Conservation (phyloP, 2,329 filamentous ascomycete genomes). For the Ceratocystis variospora region DNA sequence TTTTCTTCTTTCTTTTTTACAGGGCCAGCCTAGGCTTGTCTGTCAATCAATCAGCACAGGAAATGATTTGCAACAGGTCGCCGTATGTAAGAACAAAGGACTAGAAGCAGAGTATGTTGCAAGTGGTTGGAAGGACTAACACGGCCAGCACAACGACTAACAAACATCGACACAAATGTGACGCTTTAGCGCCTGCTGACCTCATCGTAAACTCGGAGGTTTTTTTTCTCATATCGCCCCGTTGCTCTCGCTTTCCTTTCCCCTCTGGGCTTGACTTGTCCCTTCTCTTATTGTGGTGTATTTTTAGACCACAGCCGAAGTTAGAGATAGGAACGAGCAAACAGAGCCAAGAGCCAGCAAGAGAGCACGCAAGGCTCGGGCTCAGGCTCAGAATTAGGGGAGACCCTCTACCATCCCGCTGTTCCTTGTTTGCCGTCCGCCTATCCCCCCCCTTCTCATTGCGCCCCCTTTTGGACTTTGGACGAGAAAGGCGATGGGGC, state of each 20-base stretch:
- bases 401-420: neutral
- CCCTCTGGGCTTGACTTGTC: neutral
- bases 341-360: neutral
- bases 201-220: neutral
- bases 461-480: neutral
- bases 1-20: neutral
- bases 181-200: neutral
- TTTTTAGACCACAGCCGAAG: neutral
- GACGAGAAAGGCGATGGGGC: neutral
- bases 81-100: neutral
- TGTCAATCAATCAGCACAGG: neutral
- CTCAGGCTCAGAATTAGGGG: neutral
- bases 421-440: neutral
- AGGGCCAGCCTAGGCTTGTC: neutral
- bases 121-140: neutral
- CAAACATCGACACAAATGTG: neutral
- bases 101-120: neutral
- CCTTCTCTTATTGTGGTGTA: neutral
- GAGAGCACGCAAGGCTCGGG: neutral
- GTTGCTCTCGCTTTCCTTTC: neutral
- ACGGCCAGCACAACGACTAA: neutral
- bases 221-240: neutral
- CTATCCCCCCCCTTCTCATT: neutral
- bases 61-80: neutral
- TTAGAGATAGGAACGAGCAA: neutral